Conservation (phyloP, 2,329 filamentous ascomycete species). For the Ophiocordyceps camponoti-saundersi region DNA sequence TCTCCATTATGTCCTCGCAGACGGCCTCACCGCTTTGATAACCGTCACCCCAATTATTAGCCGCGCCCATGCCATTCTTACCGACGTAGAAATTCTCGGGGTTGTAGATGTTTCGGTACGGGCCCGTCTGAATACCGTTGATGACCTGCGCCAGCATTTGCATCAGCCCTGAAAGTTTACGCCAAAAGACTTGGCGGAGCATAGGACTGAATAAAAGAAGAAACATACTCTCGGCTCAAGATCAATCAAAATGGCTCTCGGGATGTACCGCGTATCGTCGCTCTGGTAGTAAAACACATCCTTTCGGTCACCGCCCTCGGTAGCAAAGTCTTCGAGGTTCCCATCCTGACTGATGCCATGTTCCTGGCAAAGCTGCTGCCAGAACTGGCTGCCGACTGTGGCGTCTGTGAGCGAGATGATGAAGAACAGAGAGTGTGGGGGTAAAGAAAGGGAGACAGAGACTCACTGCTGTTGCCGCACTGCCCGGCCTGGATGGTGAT, state of each 20-base stretch:
- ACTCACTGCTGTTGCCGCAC: constrained; percentile 97
- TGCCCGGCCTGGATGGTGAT: constrained; percentile 98
- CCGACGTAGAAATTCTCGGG: constrained; percentile 98
- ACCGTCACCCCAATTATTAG: constrained; percentile 96
- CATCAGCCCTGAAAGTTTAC: neutral
- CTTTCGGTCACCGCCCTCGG: constrained; percentile 92
- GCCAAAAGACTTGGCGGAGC: too few relatives aligned
- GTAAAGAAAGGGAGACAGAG: neutral
- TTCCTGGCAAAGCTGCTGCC: constrained; percentile 96
- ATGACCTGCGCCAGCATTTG: constrained; percentile 40
- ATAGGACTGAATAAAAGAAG: too few relatives aligned
- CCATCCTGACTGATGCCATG: constrained; percentile 96
- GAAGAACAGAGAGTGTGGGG: neutral
- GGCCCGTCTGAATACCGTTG: constrained; percentile 78
- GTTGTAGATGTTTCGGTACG: constrained; percentile 98
- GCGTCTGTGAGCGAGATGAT: neutral
- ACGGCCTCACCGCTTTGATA: constrained; percentile 86
- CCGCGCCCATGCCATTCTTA: constrained; percentile 82
- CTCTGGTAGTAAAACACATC: constrained; percentile 99
- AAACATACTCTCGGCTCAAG: constrained; percentile 64
- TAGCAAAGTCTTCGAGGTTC: constrained; percentile 94
- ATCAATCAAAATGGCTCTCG: constrained; percentile 86
- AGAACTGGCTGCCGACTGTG: constrained; percentile 88
- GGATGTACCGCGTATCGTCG: constrained; percentile 96
- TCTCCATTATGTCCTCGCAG: constrained; percentile 95